Conservation (phyloP, 805 yeast genomes). For the Kregervanrija fluxuum region DNA sequence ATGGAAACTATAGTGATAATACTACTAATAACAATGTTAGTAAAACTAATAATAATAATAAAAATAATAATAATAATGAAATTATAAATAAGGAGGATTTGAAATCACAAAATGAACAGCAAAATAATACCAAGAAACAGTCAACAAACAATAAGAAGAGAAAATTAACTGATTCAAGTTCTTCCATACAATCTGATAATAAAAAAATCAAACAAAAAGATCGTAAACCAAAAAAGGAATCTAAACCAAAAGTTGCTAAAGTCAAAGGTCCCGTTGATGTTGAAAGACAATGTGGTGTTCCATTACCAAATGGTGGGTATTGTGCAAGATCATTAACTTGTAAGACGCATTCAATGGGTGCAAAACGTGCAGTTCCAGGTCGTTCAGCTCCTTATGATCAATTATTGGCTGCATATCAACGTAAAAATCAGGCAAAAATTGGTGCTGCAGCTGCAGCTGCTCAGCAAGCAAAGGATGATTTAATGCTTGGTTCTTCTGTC, state of each 20-base stretch:
- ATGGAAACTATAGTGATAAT: neutral
- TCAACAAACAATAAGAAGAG: no score
- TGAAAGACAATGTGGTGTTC: slow-evolving; percentile 94
- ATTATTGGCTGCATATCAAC: slow-evolving; percentile 81
- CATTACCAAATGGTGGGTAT: slow-evolving; percentile 85
- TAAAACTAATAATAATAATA: neutral
- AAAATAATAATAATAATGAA: neutral
- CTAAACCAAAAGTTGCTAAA: slow-evolving; percentile 39
- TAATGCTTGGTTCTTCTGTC: slow-evolving; percentile 38
- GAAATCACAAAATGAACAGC: slow-evolving; percentile 18
- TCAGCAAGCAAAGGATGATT: slow-evolving; percentile 66
- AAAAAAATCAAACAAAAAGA: slow-evolving; percentile 10
- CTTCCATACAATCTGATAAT: neutral
- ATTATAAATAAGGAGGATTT: neutral
- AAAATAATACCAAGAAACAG: slow-evolving; percentile 21
- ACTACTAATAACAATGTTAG: neutral
- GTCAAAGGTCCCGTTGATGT: slow-evolving; percentile 83
- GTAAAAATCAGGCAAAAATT: slow-evolving; percentile 83
- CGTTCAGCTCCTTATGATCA: slow-evolving; percentile 90
- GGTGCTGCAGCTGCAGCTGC: slow-evolving; percentile 79
- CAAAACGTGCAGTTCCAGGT: slow-evolving; percentile 91
- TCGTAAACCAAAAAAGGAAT: slow-evolving; percentile 18
- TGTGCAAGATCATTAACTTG: slow-evolving; percentile 96
- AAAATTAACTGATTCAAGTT: no score
- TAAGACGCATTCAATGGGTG: slow-evolving; percentile 98